These are phyloP conservation scores for Hanseniaspora uvarum DNA, from an alignment of 1,139 yeast species.

Conservation along the genomic window DNA sequence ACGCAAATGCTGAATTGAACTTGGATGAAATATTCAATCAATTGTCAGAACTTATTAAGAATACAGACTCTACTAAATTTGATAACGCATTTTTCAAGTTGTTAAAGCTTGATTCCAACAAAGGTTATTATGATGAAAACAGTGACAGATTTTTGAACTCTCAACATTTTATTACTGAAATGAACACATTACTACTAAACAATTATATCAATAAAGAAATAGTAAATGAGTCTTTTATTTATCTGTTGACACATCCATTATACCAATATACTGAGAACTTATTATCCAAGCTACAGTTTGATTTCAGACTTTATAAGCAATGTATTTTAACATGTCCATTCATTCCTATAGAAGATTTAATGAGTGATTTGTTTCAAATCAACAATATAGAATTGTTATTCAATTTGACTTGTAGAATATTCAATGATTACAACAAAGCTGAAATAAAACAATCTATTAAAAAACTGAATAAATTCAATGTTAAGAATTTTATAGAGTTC, in stretches of 20 bases:
- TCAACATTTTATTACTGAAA: constrained; percentile 42
- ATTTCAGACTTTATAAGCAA: constrained; percentile 62
- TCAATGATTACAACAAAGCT: constrained; percentile 43
- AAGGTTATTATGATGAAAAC: constrained; percentile 48
- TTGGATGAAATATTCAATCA: constrained; percentile 27
- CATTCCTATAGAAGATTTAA: constrained; percentile 51
- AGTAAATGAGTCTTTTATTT: constrained; percentile 56
- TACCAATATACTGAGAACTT: constrained; percentile 60
- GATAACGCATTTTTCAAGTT: constrained; percentile 30
- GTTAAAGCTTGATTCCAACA: constrained; percentile 26
- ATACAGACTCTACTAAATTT: constrained; percentile 22
- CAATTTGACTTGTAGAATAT: constrained; percentile 57
- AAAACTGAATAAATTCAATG: constrained; percentile 27
- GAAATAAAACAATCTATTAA: constrained; percentile 28
- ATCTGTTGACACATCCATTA: constrained; percentile 74
- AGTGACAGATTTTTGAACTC: constrained; percentile 54
- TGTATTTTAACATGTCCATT: constrained; percentile 72
- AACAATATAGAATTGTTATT: constrained; percentile 55
- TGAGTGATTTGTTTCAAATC: constrained; percentile 45
- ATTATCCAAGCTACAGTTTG: constrained; percentile 39
- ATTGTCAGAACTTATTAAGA: constrained; percentile 19
- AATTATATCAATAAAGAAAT: constrained; percentile 21
- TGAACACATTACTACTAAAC: constrained; percentile 41
- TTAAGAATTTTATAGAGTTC: constrained; percentile 29
- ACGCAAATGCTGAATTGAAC: constrained; percentile 23